These are phyloP conservation scores for Pulveroboletus sp. DNA, from an alignment of 768 basidiomycete genomes.

Conservation along the genomic window DNA sequence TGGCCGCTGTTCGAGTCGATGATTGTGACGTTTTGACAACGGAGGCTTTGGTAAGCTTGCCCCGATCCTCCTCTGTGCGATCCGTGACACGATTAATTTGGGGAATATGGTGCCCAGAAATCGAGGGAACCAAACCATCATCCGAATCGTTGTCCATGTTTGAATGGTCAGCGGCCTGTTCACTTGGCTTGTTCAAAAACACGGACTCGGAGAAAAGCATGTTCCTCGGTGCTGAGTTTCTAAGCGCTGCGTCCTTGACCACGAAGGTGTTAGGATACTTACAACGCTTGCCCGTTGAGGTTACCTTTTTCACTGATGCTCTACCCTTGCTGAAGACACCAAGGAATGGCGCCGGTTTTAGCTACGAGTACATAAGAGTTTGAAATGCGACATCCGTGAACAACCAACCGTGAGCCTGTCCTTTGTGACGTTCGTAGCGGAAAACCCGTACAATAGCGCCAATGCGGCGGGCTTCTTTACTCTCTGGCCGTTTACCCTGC, in stretches of 20 bases:
- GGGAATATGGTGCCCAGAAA: conserved; percentile 12
- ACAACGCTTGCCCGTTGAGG: conserved; percentile 12
- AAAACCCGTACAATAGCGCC: conserved; percentile 36
- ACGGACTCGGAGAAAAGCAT: conserved; percentile 43
- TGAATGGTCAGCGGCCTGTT: conserved; percentile 5
- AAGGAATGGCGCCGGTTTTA: conserved; percentile 26
- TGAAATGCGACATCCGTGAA: background rate
- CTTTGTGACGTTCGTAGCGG: conserved; percentile 34
- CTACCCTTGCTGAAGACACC: conserved; percentile 38
- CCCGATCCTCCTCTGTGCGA: background rate
- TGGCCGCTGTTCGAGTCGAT: conserved; percentile 7
- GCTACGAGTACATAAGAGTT: conserved; percentile 16
- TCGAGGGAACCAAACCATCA: conserved; percentile 12
- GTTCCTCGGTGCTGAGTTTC: conserved; percentile 9
- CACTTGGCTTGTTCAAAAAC: conserved; percentile 37
- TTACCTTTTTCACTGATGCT: conserved; percentile 26
- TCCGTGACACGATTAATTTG: conserved; percentile 7
- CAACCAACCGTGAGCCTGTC: conserved; percentile 32
- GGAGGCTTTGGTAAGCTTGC: background rate
- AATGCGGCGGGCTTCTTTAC: conserved; percentile 26
- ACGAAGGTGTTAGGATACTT: background rate
- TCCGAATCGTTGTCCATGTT: conserved; percentile 5
- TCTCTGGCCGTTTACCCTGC: conserved; percentile 15
- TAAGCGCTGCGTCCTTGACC: background rate
- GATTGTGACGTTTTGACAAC: background rate